These are phyloP conservation scores for Yamagishiella unicocca DNA, from an alignment of 139 green algal genomes.

Conservation along the genomic window DNA sequence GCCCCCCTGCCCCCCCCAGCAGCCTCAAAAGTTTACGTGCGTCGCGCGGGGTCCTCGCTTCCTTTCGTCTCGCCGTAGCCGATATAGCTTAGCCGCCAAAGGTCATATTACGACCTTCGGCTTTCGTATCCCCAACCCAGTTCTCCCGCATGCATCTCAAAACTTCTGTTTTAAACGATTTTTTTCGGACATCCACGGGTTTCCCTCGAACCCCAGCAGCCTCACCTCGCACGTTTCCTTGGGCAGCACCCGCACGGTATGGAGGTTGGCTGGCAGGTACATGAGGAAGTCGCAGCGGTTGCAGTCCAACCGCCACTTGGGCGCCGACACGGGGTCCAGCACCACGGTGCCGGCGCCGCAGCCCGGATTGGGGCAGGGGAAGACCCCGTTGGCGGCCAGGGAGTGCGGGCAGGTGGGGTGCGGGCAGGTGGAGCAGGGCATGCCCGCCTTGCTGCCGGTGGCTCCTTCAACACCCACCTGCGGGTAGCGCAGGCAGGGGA, in stretches of 20 bases:
- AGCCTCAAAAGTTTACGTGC: too few species aligned
- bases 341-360: constrained; percentile 64
- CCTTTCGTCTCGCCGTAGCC: too few species aligned
- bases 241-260: constrained; percentile 70
- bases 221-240: constrained; percentile 72
- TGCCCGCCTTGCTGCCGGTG: constrained; percentile 69
- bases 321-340: constrained; percentile 84
- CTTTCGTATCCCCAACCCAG: too few species aligned
- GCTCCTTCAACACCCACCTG: constrained; percentile 48
- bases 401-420: constrained; percentile 83
- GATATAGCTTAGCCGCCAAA: too few species aligned
- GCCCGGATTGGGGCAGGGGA: constrained; percentile 75
- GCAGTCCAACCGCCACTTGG: constrained; percentile 89
- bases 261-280: constrained; percentile 81
- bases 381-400: constrained; percentile 51
- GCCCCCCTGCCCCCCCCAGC: too few species aligned
- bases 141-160: too few species aligned
- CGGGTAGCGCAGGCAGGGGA: background rate
- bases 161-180: too few species aligned
- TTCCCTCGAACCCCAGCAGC: too few species aligned
- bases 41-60: too few species aligned
- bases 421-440: constrained; percentile 87
- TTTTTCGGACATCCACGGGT: too few species aligned
- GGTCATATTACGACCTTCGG: too few species aligned
- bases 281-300: constrained; percentile 88